A percentile compares a stretch with the other conserved stretches of the same genome.
Conservation (phyloP, 2,329 filamentous ascomycete species). For the Juglanconis sp. region DNA sequence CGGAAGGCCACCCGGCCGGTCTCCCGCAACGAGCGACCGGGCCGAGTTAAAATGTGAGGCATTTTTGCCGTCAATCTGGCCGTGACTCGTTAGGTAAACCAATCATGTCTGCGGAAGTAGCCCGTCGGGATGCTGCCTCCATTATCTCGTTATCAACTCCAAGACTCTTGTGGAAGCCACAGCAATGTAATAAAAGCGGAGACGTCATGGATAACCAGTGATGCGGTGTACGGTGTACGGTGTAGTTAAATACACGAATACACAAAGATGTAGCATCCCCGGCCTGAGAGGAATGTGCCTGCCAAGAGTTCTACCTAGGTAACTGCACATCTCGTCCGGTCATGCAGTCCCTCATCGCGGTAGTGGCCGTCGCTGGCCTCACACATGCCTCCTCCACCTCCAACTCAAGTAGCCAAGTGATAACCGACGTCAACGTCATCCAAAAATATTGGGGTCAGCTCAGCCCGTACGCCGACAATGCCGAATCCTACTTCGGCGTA, state of each 20-base stretch:
- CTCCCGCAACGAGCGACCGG: no score
- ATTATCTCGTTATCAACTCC: background rate
- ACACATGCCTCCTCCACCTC: background rate
- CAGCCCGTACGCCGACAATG: conserved; percentile 44
- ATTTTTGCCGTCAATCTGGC: no score
- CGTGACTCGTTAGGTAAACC: no score
- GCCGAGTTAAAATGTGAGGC: no score
- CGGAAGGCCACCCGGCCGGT: no score
- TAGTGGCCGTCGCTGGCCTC: background rate
- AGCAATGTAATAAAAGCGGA: background rate
- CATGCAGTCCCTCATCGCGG: background rate
- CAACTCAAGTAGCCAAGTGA: conserved; percentile 10
- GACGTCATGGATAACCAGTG: conserved; percentile 3
- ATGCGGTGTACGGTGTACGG: background rate
- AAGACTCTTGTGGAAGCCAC: background rate
- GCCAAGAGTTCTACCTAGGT: background rate
- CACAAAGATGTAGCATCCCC: background rate
- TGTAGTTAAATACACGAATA: background rate
- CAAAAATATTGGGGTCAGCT: conserved; percentile 43
- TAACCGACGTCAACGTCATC: conserved; percentile 29
- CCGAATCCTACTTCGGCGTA: conserved; percentile 44
- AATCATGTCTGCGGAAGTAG: no score
- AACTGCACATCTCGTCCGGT: background rate
- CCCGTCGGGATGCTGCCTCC: no score
- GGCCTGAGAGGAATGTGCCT: background rate